Base-by-base conservation (phyloP, 1,139 yeast species). In the Protomyces lactucae-debilis region DNA sequence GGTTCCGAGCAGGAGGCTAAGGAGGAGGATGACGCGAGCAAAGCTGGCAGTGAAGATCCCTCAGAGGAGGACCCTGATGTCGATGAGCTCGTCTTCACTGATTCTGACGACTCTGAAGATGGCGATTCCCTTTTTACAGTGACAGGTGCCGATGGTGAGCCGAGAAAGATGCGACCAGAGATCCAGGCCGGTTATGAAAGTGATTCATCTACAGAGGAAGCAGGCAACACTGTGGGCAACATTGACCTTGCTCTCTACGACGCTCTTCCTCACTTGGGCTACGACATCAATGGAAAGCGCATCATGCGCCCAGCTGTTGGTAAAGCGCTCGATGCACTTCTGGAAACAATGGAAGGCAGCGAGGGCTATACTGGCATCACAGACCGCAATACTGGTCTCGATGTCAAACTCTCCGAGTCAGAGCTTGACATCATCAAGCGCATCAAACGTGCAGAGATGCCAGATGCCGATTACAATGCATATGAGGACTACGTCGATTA, bases 221-320 rank as follows among this genome's bases (percentile, higher is more conserved):
- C 88, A 64, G 78, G 79, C 71, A 93, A 93, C 76, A 90, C 98
- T 5, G 88, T 93, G 70, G 99, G 99, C 55, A 88, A 93, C 73
- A 83, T 93, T 66, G 98, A 99, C 60, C 73, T 93, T 43, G 83
- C 93, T 25, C 97, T 97, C 0, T 93, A 93, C 74, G 99, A 93
- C 64, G 96, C 91, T 75, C 88, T 88, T 86, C 99, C 99, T 1
- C 99, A 95, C 74, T 85, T 93, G 69, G 99, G 99, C 64, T 93
- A 93, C 76, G 95, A 91, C 75, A 91, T 93, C 72, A 95, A 95
- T 75, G 99, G 99, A 73, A 92, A 91, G 75, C 84, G 99, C 73
- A 91, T 93, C 72, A 92, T 95, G 98, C 84, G 99, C 76, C 99
- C 99, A 12, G 99, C 98, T 16, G 88, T 89, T 73, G 97, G 97